Conservation (phyloP, 768 basidiomycete species). For the Boletus edulis region DNA sequence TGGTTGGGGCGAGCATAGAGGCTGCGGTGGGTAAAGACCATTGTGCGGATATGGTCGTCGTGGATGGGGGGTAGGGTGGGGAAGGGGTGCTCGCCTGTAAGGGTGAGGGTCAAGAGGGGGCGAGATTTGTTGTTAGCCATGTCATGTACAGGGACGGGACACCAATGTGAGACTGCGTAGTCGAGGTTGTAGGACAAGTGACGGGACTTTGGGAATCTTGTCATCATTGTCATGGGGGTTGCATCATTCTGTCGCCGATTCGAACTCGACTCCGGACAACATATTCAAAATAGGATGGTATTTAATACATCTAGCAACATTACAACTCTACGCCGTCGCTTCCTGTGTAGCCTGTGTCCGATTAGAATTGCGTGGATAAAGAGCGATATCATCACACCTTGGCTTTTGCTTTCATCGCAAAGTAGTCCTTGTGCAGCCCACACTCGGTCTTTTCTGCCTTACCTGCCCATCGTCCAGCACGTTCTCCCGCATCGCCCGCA, state of each 20-base stretch:
- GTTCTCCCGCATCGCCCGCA: slow-evolving; percentile 67
- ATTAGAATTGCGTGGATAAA: background rate
- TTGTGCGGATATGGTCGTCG: slow-evolving; percentile 41
- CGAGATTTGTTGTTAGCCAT: slow-evolving; percentile 7
- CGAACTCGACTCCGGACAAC: no score
- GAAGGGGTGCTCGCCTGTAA: slow-evolving; percentile 30
- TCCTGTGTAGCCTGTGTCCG: no score
- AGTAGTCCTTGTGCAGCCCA: slow-evolving; percentile 92
- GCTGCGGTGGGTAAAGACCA: slow-evolving; percentile 77
- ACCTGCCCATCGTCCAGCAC: slow-evolving; percentile 90
- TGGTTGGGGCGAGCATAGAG: slow-evolving; percentile 66
- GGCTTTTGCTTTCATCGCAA: slow-evolving; percentile 62
- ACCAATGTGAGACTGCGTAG: slow-evolving; percentile 2
- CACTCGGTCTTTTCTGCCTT: slow-evolving; percentile 88
- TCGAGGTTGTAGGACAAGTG: background rate
- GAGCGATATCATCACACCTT: slow-evolving; percentile 23
- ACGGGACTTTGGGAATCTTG: no score
- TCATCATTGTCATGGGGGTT: no score
- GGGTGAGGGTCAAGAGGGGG: slow-evolving; percentile 26
- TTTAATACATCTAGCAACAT: no score
- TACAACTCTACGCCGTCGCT: no score
- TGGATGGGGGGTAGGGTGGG: slow-evolving; percentile 62
- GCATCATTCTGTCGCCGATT: no score
- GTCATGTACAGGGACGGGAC: background rate
- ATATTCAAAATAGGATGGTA: no score